Conservation (phyloP, 148 eudicot genomes). For the Talinum fruticosum region DNA sequence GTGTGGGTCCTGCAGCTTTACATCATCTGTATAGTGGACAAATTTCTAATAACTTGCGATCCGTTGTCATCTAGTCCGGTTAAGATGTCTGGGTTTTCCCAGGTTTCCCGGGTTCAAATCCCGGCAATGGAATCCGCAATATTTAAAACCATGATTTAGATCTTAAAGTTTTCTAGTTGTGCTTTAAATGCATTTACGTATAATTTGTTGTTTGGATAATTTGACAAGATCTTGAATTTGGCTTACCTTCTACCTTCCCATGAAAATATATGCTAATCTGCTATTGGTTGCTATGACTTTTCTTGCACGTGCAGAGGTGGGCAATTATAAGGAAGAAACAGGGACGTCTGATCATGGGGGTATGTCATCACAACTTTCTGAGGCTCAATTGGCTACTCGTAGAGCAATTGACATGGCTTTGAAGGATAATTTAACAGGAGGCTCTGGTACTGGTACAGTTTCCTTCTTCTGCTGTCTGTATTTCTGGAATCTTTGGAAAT, state of each 20-base stretch:
- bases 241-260: background rate
- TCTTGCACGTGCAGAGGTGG: conserved; percentile 65
- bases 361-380: conserved; percentile 43
- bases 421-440: conserved; percentile 31
- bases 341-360: conserved; percentile 19
- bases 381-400: conserved; percentile 52
- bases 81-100: conserved; percentile 53
- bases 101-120: conserved; percentile 58
- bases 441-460: conserved; percentile 1
- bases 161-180: background rate
- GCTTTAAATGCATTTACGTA: background rate
- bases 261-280: background rate
- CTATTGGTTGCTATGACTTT: background rate
- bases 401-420: conserved; percentile 64
- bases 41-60: conserved; percentile 15
- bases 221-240: background rate
- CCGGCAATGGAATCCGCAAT: conserved; percentile 43
- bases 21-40: background rate
- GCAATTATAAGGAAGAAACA: conserved; percentile 52
- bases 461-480: background rate
- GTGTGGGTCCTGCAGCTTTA: background rate
- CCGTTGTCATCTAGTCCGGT: conserved; percentile 61
- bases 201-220: background rate
- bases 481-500: background rate
- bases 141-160: background rate